phyloP scores from a whole-genome alignment of 2,329 filamentous ascomycete genomes.

The Aspergillus neoniger region DNA sequence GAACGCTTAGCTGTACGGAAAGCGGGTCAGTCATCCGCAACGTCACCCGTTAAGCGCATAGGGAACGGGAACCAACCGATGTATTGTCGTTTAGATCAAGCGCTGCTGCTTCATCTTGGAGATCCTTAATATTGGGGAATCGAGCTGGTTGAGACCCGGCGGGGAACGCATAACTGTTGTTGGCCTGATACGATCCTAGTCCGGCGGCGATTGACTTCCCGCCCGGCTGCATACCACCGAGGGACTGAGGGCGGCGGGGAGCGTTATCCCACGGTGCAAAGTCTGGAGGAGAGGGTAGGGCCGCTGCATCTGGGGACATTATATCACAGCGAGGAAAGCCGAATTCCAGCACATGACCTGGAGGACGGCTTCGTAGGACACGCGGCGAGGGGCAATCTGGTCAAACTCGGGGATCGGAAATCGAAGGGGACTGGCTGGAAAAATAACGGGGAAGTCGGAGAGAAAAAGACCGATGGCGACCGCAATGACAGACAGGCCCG shows the following conservation, averaged over 20 bases:
- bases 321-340: conserved; percentile 24
- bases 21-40: conserved; percentile 19
- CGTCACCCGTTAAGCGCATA: neutral
- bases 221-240: conserved; percentile 33
- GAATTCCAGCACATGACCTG: conserved; percentile 31
- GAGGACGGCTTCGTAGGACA: conserved; percentile 5
- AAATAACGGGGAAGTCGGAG: neutral
- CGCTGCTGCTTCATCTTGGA: conserved; percentile 41
- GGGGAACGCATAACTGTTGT: conserved; percentile 21
- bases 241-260: conserved; percentile 27
- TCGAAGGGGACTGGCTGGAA: neutral
- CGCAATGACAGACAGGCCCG: neutral
- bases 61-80: conserved; percentile 28
- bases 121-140: conserved; percentile 44
- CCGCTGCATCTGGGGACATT: conserved; percentile 43
- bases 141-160: conserved; percentile 26
- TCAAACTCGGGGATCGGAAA: conserved; percentile 4
- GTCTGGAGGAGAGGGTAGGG: conserved; percentile 38
- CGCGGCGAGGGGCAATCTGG: conserved; percentile 1
- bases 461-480: neutral
- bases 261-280: conserved; percentile 36
- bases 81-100: conserved; percentile 36
- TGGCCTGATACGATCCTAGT: conserved; percentile 27
- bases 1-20: conserved; percentile 33
- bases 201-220: conserved; percentile 25